phyloP scores from a whole-genome alignment of 768 basidiomycete species.

The Suillus clintonianus region DNA sequence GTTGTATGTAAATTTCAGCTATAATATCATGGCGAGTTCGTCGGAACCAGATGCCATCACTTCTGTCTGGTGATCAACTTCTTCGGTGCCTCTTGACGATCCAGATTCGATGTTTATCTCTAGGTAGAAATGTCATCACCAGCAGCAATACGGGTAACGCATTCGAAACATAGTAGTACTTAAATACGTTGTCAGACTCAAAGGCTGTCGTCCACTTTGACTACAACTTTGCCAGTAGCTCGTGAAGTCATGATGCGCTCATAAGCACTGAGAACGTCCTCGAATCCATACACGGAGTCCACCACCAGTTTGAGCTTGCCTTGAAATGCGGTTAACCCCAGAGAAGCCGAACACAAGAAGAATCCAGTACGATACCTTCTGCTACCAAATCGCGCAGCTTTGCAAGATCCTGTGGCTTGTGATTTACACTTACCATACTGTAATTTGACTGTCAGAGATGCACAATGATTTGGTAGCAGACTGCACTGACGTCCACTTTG shows the following conservation, averaged over 20 bases:
- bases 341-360: background rate
- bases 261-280: slow-evolving; percentile 62
- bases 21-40: background rate
- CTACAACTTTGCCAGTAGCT: slow-evolving; percentile 67
- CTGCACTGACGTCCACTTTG: slow-evolving; percentile 46
- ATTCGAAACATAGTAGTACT: background rate
- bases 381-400: slow-evolving; percentile 39
- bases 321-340: slow-evolving; percentile 18
- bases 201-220: slow-evolving; percentile 41
- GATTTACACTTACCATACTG: slow-evolving; percentile 36
- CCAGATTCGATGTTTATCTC: background rate
- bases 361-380: slow-evolving; percentile 37
- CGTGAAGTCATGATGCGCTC: slow-evolving; percentile 55
- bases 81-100: background rate
- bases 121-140: background rate
- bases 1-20: background rate
- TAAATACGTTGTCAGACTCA: background rate
- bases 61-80: background rate
- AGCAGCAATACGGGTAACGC: background rate
- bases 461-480: background rate
- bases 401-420: slow-evolving; percentile 37
- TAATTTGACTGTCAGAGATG: background rate
- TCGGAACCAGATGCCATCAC: background rate
- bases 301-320: slow-evolving; percentile 55
- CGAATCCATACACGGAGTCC: slow-evolving; percentile 60